A percentile compares a stretch with the other conserved stretches of the same genome.
Conservation (phyloP, 768 basidiomycete genomes). For the Mycena galericulata region DNA sequence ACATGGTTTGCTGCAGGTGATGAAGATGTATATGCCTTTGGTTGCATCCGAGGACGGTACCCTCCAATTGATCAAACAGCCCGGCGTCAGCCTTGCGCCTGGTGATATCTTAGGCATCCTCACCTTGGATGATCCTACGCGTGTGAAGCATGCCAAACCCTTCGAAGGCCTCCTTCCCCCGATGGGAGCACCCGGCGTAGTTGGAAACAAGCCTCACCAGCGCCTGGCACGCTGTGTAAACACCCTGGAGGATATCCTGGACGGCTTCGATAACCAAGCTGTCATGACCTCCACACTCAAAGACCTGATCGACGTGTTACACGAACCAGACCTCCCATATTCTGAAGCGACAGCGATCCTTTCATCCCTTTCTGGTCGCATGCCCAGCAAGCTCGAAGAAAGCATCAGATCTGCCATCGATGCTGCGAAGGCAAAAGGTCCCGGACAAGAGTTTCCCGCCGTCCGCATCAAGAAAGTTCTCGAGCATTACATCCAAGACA, state of each 20-base stretch:
- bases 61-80: conserved; percentile 97
- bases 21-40: conserved; percentile 99
- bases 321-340: conserved; percentile 89
- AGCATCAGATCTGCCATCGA: conserved; percentile 84
- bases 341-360: conserved; percentile 87
- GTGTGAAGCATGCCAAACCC: conserved; percentile 98
- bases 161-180: conserved; percentile 94
- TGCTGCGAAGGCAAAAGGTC: conserved; percentile 75
- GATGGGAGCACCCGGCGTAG: conserved; percentile 87
- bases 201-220: conserved; percentile 93
- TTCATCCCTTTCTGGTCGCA: conserved; percentile 90
- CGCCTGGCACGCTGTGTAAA: conserved; percentile 78
- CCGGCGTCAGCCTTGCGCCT: conserved; percentile 95
- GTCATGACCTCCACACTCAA: conserved; percentile 89
- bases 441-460: conserved; percentile 90
- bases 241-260: conserved; percentile 90
- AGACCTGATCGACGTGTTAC: conserved; percentile 85
- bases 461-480: conserved; percentile 86
- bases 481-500: conserved; percentile 87
- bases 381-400: conserved; percentile 93
- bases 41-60: conserved; percentile 94
- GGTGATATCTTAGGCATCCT: conserved; percentile 98
- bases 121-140: conserved; percentile 93
- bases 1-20: conserved; percentile 64
- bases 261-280: conserved; percentile 97